These are phyloP conservation scores for Pugionium cornutum DNA, from an alignment of 345 rosid species.

Conservation along the genomic window DNA sequence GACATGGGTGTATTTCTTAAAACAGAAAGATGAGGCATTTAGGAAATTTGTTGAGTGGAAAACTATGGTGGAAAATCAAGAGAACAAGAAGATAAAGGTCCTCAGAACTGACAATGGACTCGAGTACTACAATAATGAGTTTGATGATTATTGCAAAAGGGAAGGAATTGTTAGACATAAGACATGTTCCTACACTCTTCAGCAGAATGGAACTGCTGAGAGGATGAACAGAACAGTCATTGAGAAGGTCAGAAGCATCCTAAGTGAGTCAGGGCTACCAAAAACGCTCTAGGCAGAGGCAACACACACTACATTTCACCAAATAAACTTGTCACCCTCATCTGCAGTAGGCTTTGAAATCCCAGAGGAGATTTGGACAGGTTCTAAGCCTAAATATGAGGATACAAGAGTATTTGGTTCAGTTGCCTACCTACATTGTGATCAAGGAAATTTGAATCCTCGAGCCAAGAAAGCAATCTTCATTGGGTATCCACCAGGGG, in stretches of 20 bases:
- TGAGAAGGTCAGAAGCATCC: background rate
- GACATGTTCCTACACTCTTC: background rate
- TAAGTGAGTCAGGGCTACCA: background rate
- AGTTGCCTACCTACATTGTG: background rate
- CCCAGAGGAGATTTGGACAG: background rate
- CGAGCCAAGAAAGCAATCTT: background rate
- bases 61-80: background rate
- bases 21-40: too few species aligned
- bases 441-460: background rate
- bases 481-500: background rate
- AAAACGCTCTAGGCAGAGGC: background rate
- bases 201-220: background rate
- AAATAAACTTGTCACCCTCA: background rate
- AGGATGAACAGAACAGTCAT: background rate
- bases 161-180: background rate
- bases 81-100: too few species aligned
- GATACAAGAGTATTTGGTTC: background rate
- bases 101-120: background rate
- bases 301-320: background rate
- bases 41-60: background rate
- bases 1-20: too few species aligned
- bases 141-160: background rate
- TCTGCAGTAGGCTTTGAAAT: background rate
- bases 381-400: background rate
- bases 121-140: background rate